These are phyloP conservation scores for Coemansia sp. DNA, from an alignment of 192 early-diverging fungal genomes.

Conservation along the genomic window DNA sequence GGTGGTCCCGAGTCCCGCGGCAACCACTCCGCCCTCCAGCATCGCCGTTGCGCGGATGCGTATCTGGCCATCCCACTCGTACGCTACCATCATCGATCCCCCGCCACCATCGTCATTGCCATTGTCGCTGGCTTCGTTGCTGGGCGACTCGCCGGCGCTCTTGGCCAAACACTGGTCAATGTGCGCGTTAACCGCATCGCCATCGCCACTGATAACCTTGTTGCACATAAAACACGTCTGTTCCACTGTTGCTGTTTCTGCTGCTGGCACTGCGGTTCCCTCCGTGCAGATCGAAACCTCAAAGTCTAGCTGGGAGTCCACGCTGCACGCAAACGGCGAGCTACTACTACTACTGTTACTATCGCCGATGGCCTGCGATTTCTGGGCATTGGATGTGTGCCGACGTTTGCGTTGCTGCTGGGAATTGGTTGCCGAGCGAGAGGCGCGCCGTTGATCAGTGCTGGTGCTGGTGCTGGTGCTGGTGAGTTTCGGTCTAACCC, in stretches of 20 bases:
- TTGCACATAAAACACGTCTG: conserved; percentile 32
- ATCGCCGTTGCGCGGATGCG: conserved; percentile 78
- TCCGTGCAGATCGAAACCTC: conserved; percentile 28
- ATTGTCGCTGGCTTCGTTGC: conserved; percentile 3
- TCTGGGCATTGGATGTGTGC: neutral
- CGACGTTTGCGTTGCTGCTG: conserved; percentile 10
- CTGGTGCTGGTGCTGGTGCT: neutral
- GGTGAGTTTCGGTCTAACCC: neutral
- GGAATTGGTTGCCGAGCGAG: no score
- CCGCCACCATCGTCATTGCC: neutral
- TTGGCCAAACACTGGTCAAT: conserved; percentile 70
- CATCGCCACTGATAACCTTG: conserved; percentile 33
- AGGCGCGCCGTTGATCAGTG: neutral
- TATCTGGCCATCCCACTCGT: conserved; percentile 80
- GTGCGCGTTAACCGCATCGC: conserved; percentile 68
- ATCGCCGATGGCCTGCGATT: neutral
- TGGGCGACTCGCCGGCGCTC: neutral
- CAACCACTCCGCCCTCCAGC: conserved; percentile 68
- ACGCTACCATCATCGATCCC: conserved; percentile 62
- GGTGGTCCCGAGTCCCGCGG: conserved; percentile 16
- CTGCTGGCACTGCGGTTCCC: conserved; percentile 18
- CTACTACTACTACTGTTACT: conserved; percentile 9
- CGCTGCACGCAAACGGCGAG: conserved; percentile 3
- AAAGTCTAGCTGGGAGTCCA: conserved; percentile 22
- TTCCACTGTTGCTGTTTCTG: neutral